Percentiles rank a stretch among this genome's conserved stretches.
These are phyloP conservation scores for Trichopus zeylanicus DNA, from an alignment of 116 monocot species.

Conservation along the genomic window DNA sequence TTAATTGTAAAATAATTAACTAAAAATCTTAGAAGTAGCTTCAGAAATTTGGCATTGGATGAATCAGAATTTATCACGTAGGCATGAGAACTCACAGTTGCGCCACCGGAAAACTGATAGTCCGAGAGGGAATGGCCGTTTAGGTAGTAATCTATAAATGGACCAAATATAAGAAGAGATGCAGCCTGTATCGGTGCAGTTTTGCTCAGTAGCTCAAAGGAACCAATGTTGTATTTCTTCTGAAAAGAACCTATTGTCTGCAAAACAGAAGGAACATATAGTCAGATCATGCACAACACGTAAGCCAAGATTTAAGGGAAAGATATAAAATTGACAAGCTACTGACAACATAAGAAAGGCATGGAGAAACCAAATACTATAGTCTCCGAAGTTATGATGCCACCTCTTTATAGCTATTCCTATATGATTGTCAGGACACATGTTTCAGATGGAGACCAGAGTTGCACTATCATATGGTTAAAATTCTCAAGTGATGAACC, in stretches of 20 bases:
- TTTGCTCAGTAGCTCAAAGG: constrained; percentile 96
- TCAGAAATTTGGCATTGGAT: no score
- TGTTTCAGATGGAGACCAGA: no score
- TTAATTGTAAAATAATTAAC: background rate
- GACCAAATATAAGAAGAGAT: constrained; percentile 77
- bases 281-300: constrained; percentile 2
- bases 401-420: no score
- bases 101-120: constrained; percentile 66
- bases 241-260: constrained; percentile 98
- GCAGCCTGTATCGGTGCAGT: constrained; percentile 86
- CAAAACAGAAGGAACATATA: constrained; percentile 1
- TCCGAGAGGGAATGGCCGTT: constrained; percentile 40
- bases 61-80: background rate
- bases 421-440: no score
- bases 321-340: background rate
- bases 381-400: no score
- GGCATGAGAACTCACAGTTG: constrained; percentile 45
- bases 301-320: background rate
- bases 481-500: no score
- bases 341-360: no score
- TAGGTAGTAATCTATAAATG: constrained; percentile 76
- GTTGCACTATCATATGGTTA: no score
- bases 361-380: no score
- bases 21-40: background rate
- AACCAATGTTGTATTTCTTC: constrained; percentile 83